These are phyloP conservation scores for Ceratocystis colombiana DNA, from an alignment of 2,329 filamentous ascomycete species.

Conservation along the genomic window DNA sequence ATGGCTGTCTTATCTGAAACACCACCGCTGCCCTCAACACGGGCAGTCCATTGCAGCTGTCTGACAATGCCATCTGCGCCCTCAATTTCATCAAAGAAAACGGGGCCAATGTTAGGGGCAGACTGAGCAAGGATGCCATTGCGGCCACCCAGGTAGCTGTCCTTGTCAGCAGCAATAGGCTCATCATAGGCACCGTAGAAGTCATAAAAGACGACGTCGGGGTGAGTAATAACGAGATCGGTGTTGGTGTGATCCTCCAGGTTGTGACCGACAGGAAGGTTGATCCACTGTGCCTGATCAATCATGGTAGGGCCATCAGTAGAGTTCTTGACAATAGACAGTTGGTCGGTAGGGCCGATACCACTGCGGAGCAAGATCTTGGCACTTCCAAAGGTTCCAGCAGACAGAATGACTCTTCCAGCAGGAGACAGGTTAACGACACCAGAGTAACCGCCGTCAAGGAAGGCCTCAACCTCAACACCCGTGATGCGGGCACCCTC, in stretches of 20 bases:
- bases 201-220: constrained; percentile 48
- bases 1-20: constrained; percentile 35
- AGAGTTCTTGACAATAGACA: constrained; percentile 42
- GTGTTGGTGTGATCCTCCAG: constrained; percentile 49
- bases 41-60: constrained; percentile 56
- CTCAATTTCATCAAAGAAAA: constrained; percentile 44
- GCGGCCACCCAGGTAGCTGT: constrained; percentile 37
- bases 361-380: constrained; percentile 59
- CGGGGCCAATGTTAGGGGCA: constrained; percentile 55
- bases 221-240: constrained; percentile 39
- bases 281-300: constrained; percentile 43
- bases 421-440: constrained; percentile 50
- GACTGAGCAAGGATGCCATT: constrained; percentile 54
- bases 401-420: constrained; percentile 58
- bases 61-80: constrained; percentile 50
- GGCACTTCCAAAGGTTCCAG: constrained; percentile 58
- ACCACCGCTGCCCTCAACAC: constrained; percentile 48
- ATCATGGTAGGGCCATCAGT: constrained; percentile 45
- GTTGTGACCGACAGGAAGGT: constrained; percentile 49
- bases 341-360: constrained; percentile 54
- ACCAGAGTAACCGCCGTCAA: constrained; percentile 45
- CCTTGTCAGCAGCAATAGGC: constrained; percentile 37
- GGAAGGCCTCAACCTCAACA: constrained; percentile 52
- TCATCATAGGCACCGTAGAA: constrained; percentile 51
- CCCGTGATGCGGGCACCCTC: constrained; percentile 52